Conservation (phyloP, 805 yeast species). For the Maudiozyma turicensis region DNA sequence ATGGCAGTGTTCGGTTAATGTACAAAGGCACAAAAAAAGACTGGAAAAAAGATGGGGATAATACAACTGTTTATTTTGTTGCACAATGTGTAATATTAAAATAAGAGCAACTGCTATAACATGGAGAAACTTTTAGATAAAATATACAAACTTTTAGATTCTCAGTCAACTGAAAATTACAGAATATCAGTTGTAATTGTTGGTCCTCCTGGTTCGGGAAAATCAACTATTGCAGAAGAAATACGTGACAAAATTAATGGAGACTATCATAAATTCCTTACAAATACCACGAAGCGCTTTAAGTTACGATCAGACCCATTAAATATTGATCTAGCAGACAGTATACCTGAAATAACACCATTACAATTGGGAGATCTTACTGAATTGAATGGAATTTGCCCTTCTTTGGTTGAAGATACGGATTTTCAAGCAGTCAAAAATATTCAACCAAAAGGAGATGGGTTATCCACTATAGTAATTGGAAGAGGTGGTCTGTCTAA, state of each 20-base stretch:
- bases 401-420: slow-evolving; percentile 16
- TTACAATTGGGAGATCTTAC: slow-evolving; percentile 7
- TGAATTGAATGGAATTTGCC: slow-evolving; percentile 11
- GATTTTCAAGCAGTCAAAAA: slow-evolving; percentile 15
- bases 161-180: slow-evolving; percentile 23
- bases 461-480: slow-evolving; percentile 10
- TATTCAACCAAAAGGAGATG: slow-evolving; percentile 4
- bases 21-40: no score
- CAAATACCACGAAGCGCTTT: neutral
- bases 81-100: neutral
- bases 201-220: slow-evolving; percentile 84
- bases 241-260: slow-evolving; percentile 37
- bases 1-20: no score
- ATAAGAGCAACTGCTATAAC: neutral
- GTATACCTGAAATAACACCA: slow-evolving; percentile 3
- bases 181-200: slow-evolving; percentile 51
- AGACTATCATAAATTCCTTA: slow-evolving; percentile 12
- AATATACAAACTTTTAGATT: slow-evolving; percentile 22
- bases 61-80: neutral
- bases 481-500: slow-evolving; percentile 28
- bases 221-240: slow-evolving; percentile 51
- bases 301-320: neutral
- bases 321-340: slow-evolving; percentile 4
- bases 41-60: no score
- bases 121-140: slow-evolving; percentile 22